Base-by-base conservation (phyloP, 306 rosid species). In the Lagenaria siceraria region DNA sequence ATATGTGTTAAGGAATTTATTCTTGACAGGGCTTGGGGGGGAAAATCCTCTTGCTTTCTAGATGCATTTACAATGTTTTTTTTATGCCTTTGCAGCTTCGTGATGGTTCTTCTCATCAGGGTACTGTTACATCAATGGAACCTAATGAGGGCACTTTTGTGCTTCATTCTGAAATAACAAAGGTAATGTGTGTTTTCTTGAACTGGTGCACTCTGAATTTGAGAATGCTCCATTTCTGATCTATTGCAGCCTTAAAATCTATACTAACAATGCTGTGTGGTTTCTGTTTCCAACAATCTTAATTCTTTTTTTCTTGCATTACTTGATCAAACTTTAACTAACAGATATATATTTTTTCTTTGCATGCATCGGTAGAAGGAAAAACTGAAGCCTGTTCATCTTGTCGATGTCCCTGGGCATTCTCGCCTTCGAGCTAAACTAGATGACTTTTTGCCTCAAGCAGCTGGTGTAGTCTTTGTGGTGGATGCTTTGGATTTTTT, bases 391-490 rank as follows among this genome's bases (percentile, higher is more conserved):
- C 92, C 96, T 56, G 83, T 94, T 83, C 93, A 86, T 84, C 58
- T 91, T 87, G 90, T 94, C 78, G 96, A 94, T 85, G 93, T 91
- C 81, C 96, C 98, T 22, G 98, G 98, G 60, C 97, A 94, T 89
- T 91, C 96, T 82, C 96, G 97, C 70, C 98, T 93, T 81, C 89
- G 88, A 52, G 87, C 94, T 82, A 94, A 90, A 82, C 86, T 94
- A 77, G 97, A 94, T 77, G 97, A 94, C 72, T 88, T 85, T 84
- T 83, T 94, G 78, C 93, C 96, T 82, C 89, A 84, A 86, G 95
- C 97, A 36, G 97, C 94, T 78, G 97, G 90, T 81, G 35, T 89
- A 52, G 88, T 91, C 66, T 94, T 91, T 70, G 93, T 91, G 83
- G 98, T 91, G 75, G 98, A 91, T 80, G 90, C 97, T 62, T 78